These are phyloP conservation scores for Chiua virens DNA, from an alignment of 768 basidiomycete genomes.

Conservation along the genomic window DNA sequence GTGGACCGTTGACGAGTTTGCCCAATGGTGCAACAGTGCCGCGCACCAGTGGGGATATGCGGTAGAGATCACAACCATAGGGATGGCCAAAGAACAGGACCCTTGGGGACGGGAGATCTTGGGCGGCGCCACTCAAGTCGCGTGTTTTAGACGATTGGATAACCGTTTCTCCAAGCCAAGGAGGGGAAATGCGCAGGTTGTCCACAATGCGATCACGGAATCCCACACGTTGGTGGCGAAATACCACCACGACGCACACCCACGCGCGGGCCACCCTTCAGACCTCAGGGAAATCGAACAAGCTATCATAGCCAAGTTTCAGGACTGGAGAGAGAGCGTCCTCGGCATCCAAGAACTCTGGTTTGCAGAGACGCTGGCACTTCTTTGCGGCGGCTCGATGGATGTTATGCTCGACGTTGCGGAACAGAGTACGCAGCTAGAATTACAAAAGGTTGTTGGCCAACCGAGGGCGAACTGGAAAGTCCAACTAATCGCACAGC, in stretches of 20 bases:
- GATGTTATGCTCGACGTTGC: constrained; percentile 27
- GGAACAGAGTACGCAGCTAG: constrained; percentile 25
- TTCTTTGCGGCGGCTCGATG: constrained; percentile 36
- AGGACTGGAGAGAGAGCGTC: constrained; percentile 47
- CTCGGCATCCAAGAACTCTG: constrained; percentile 45
- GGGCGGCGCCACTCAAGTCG: constrained; percentile 69
- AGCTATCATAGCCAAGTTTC: constrained; percentile 53
- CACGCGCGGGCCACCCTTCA: constrained; percentile 42
- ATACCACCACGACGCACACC: constrained; percentile 54
- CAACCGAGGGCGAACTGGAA: constrained; percentile 29
- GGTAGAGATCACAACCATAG: constrained; percentile 59
- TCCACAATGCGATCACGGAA: constrained; percentile 8
- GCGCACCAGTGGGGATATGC: constrained; percentile 74
- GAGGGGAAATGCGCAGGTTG: constrained; percentile 22
- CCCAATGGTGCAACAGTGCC: constrained; percentile 52
- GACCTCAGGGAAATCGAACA: constrained; percentile 48
- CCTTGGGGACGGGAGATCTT: constrained; percentile 67
- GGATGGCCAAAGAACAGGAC: constrained; percentile 58
- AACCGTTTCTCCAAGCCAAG: constrained; percentile 30
- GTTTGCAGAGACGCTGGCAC: constrained; percentile 42
- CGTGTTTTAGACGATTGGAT: constrained; percentile 56
- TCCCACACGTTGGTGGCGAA: constrained; percentile 49
- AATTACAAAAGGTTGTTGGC: constrained; percentile 18
- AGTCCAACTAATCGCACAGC: constrained; percentile 27
- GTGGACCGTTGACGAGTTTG: constrained; percentile 79